A percentile compares a stretch with the other conserved stretches of the same genome.
Evolutionary conservation across 805 yeast species (phyloP).

Genomic region (Metschnikowia lochheadii): DNA sequence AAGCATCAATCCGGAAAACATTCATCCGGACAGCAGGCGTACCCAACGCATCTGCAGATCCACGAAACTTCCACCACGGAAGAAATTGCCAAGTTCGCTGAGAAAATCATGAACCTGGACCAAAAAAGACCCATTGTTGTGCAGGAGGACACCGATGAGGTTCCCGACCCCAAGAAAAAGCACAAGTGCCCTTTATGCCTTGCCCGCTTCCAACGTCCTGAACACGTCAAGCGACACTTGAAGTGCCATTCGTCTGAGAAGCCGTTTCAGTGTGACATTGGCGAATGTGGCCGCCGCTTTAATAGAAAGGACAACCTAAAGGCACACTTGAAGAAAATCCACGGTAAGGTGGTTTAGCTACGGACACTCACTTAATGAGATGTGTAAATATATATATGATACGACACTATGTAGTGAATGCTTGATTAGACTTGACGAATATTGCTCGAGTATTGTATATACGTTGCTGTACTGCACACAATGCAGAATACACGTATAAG

Average conservation of each 20-base stretch:
- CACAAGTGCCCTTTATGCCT: conserved; percentile 65
- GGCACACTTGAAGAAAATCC: conserved; percentile 61
- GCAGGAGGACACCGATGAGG: conserved; percentile 31
- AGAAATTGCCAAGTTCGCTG: conserved; percentile 21
- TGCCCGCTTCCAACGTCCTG: conserved; percentile 62
- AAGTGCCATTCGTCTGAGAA: conserved; percentile 55
- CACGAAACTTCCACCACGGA: conserved; percentile 18
- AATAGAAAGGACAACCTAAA: conserved; percentile 58
- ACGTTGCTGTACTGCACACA: too few relatives aligned
- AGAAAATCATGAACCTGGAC: conserved; percentile 19
- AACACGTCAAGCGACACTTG: conserved; percentile 65
- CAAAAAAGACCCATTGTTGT: conserved; percentile 20
- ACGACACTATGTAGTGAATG: too few relatives aligned
- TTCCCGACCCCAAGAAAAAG: conserved; percentile 45
- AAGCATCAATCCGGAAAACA: conserved; percentile 3
- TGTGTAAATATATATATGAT: not conserved
- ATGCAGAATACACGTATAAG: too few relatives aligned
- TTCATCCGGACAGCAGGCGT: conserved; percentile 1
- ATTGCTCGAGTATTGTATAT: too few relatives aligned
- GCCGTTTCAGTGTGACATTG: conserved; percentile 52
- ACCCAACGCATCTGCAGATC: conserved; percentile 15
- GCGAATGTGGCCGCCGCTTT: conserved; percentile 51
- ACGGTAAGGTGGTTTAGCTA: conserved; percentile 19
- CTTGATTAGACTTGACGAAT: too few relatives aligned
- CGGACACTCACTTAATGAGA: not conserved